These are phyloP conservation scores for Curvularia sp. DNA, from an alignment of 2,329 filamentous ascomycete species.

Conservation along the genomic window DNA sequence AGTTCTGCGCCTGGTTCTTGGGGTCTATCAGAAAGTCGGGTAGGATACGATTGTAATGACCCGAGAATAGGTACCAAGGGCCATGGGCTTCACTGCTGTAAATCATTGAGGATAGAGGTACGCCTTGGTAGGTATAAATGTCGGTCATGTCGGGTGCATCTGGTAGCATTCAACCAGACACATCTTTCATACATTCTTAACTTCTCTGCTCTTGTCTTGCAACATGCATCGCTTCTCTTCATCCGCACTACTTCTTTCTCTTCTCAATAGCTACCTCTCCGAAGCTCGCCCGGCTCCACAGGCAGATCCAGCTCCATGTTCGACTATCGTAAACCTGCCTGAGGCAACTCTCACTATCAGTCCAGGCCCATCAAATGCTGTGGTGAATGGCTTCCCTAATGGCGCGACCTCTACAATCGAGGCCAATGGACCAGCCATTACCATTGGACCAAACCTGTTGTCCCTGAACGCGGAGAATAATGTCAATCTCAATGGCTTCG, in stretches of 20 bases:
- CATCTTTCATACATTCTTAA: background rate
- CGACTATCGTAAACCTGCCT: background rate
- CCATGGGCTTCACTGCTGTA: background rate
- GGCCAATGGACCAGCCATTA: constrained; percentile 1
- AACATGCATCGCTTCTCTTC: background rate
- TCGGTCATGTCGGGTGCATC: background rate
- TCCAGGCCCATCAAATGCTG: background rate
- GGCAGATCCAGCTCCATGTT: background rate
- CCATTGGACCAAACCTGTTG: background rate
- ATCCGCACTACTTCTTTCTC: background rate
- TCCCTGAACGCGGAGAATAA: background rate
- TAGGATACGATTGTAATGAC: background rate
- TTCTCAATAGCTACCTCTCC: background rate
- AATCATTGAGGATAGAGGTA: background rate
- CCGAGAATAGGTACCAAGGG: background rate
- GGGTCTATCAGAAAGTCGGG: background rate
- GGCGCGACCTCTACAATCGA: background rate
- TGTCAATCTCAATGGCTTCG: background rate
- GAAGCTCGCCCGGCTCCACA: constrained; percentile 2
- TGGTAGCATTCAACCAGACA: background rate
- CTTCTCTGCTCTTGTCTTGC: background rate
- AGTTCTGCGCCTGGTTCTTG: background rate
- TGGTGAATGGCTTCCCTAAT: constrained; percentile 1
- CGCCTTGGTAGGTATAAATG: background rate
- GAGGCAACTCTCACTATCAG: constrained; percentile 2